A percentile compares a stretch with the other conserved stretches of the same genome.
Conservation (phyloP, 2,329 filamentous ascomycete species). For the Epichloe sp. region DNA sequence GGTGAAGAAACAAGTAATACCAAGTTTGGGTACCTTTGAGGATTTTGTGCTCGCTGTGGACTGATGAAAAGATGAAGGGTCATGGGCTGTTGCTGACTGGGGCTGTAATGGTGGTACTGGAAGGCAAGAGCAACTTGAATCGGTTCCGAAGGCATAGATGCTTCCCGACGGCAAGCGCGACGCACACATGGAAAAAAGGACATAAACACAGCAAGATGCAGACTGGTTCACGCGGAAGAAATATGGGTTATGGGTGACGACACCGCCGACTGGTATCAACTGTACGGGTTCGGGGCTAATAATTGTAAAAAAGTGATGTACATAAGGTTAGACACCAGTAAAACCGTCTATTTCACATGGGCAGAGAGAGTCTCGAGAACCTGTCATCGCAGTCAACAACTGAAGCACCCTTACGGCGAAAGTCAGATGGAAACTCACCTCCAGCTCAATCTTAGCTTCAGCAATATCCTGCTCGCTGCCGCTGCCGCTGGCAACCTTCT, state of each 20-base stretch:
- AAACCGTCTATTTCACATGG: constrained; percentile 59
- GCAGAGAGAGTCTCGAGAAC: constrained; percentile 75
- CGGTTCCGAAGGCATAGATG: background rate
- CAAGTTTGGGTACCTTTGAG: background rate
- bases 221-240: background rate
- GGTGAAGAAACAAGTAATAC: background rate
- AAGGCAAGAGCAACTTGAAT: background rate
- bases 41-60: background rate
- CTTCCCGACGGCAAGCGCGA: background rate
- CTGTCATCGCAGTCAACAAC: constrained; percentile 26
- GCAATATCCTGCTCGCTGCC: constrained; percentile 96
- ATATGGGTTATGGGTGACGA: constrained; percentile 3
- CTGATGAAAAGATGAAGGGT: background rate
- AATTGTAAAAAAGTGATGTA: constrained; percentile 27
- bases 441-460: constrained; percentile 97
- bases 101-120: background rate
- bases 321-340: constrained; percentile 27
- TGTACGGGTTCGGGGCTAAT: constrained; percentile 23
- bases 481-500: constrained; percentile 82
- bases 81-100: background rate
- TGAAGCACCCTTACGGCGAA: background rate
- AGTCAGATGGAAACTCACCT: constrained; percentile 44
- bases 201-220: background rate
- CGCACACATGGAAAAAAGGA: background rate
- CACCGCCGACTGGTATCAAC: constrained; percentile 23